A percentile compares a stretch with the other conserved stretches of the same genome.
These are phyloP conservation scores for Tetraselmis striata DNA, from an alignment of 139 green algal genomes.

Conservation along the genomic window DNA sequence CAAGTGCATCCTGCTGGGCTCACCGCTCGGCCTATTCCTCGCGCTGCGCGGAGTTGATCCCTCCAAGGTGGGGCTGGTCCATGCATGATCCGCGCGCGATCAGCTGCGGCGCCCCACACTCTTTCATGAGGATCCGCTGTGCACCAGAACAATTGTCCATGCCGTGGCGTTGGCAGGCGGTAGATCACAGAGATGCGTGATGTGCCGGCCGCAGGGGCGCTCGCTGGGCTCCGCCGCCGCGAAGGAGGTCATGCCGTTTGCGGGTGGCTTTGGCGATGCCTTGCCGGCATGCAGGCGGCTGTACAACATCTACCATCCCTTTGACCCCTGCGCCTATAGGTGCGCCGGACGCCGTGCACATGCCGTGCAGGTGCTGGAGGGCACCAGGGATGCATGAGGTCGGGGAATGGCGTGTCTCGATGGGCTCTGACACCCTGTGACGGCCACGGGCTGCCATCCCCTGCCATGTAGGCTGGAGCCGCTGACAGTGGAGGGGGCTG, in stretches of 20 bases:
- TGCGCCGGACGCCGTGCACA: too few relatives aligned
- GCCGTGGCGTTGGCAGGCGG: too few relatives aligned
- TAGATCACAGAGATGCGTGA: too few relatives aligned
- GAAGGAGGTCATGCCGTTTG: slow-evolving; percentile 11
- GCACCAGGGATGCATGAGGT: too few relatives aligned
- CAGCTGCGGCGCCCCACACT: neutral
- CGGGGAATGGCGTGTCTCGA: too few relatives aligned
- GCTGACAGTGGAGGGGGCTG: slow-evolving; percentile 28
- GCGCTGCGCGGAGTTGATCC: slow-evolving; percentile 47
- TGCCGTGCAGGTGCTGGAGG: neutral
- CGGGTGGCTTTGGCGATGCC: slow-evolving; percentile 22
- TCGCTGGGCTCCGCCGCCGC: slow-evolving; percentile 31
- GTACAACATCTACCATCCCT: slow-evolving; percentile 71
- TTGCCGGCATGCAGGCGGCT: slow-evolving; percentile 46
- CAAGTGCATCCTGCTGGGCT: slow-evolving; percentile 56
- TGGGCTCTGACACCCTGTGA: too few relatives aligned
- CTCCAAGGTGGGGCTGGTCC: neutral
- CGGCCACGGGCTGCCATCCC: too few relatives aligned
- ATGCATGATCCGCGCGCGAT: neutral
- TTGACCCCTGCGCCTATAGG: slow-evolving; percentile 59
- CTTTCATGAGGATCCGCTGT: neutral
- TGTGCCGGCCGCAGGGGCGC: neutral
- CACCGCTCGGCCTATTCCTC: slow-evolving; percentile 65
- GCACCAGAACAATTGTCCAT: too few relatives aligned
- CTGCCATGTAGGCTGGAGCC: slow-evolving; percentile 68